These are phyloP conservation scores for Hemerocallis citrina DNA, from an alignment of 106 monocot species.

Conservation along the genomic window DNA sequence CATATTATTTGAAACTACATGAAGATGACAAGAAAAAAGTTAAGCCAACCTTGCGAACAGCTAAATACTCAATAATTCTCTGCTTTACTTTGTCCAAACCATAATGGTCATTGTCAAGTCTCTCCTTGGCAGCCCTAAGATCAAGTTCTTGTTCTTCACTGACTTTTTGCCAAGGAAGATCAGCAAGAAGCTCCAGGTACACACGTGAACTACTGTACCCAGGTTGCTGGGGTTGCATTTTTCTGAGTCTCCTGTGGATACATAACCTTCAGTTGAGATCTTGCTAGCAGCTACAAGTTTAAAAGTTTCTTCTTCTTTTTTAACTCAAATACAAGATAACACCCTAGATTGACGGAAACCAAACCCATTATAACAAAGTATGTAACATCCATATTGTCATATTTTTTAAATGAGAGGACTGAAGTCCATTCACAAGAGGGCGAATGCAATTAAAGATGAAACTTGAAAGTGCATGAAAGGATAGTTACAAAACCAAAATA, in stretches of 20 bases:
- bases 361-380: too few species aligned
- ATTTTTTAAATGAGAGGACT: too few species aligned
- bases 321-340: too few species aligned
- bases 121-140: slow-evolving; percentile 81
- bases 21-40: not conserved
- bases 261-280: slow-evolving; percentile 6
- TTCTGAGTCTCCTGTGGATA: slow-evolving; percentile 67
- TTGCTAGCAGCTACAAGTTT: too few species aligned
- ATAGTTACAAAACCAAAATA: too few species aligned
- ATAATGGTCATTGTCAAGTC: slow-evolving; percentile 86
- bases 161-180: slow-evolving; percentile 96
- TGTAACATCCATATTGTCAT: too few species aligned
- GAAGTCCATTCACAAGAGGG: too few species aligned
- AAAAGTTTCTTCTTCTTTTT: too few species aligned
- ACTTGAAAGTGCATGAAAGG: too few species aligned
- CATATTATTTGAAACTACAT: slow-evolving; percentile 1
- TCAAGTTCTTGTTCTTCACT: slow-evolving; percentile 89
- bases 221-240: slow-evolving; percentile 99
- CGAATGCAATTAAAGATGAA: too few species aligned
- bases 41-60: slow-evolving; percentile 79
- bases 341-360: too few species aligned
- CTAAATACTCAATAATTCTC: slow-evolving; percentile 95
- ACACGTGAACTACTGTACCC: slow-evolving; percentile 95
- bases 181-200: slow-evolving; percentile 89
- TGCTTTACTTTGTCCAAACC: slow-evolving; percentile 95